phyloP scores from a whole-genome alignment of 768 basidiomycete genomes.

The Kwoniella dejecticola region DNA sequence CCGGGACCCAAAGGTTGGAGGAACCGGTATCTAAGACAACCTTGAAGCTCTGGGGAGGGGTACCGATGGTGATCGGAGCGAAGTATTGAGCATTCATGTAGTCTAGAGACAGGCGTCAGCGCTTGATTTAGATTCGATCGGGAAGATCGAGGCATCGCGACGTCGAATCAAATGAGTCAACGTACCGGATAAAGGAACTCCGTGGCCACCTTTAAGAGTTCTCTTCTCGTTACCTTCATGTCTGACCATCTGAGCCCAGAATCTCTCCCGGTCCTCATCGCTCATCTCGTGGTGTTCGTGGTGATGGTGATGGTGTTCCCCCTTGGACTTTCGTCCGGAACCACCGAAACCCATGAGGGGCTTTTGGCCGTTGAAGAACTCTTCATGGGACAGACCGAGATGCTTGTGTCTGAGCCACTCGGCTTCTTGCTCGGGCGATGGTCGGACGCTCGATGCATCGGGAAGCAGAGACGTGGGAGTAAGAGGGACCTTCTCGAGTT shows the following conservation, averaged over 20 bases:
- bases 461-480: constrained; percentile 57
- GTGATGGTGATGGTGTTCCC: constrained; percentile 53
- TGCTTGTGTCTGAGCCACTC: constrained; percentile 95
- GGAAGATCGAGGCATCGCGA: neutral
- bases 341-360: constrained; percentile 77
- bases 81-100: constrained; percentile 99
- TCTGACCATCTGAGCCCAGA: constrained; percentile 54
- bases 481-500: constrained; percentile 77
- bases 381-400: constrained; percentile 62
- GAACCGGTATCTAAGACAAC: constrained; percentile 84
- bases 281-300: constrained; percentile 57
- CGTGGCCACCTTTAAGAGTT: constrained; percentile 70
- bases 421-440: constrained; percentile 60
- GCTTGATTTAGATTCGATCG: neutral
- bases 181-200: constrained; percentile 85
- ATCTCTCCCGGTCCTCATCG: constrained; percentile 65
- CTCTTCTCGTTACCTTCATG: constrained; percentile 39
- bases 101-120: constrained; percentile 60
- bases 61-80: constrained; percentile 79
- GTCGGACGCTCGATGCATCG: constrained; percentile 63
- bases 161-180: constrained; percentile 23
- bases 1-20: constrained; percentile 87
- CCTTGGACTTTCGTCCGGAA: constrained; percentile 64
- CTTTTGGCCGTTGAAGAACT: constrained; percentile 53
- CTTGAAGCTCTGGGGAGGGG: constrained; percentile 88